Conservation (phyloP, 805 yeast genomes). For the Saccharomycopsis fodiens region DNA sequence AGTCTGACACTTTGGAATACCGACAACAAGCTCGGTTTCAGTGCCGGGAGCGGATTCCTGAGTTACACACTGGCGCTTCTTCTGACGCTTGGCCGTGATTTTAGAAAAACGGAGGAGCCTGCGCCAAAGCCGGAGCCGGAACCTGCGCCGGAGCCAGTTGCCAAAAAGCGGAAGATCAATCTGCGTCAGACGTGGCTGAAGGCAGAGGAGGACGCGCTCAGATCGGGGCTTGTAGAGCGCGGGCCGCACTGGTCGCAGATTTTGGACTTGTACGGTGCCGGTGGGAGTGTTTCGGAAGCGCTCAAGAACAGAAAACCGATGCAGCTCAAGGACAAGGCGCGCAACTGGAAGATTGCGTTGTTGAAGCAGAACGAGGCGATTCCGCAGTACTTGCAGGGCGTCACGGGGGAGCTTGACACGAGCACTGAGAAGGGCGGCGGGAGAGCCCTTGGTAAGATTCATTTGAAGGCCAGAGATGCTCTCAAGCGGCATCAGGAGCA, state of each 20-base stretch:
- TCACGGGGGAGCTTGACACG: slow-evolving; percentile 73
- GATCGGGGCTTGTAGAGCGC: slow-evolving; percentile 66
- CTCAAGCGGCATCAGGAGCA: too few relatives aligned
- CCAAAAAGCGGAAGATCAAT: slow-evolving; percentile 24
- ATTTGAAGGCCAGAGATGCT: not conserved
- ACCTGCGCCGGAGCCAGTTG: slow-evolving; percentile 4
- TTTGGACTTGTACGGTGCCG: slow-evolving; percentile 85
- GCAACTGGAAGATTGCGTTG: slow-evolving; percentile 89
- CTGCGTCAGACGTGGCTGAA: slow-evolving; percentile 75
- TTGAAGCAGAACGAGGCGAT: slow-evolving; percentile 67
- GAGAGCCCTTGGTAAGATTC: slow-evolving; percentile 1
- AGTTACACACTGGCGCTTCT: not conserved
- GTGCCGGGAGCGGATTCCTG: not conserved
- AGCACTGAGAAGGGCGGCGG: not conserved
- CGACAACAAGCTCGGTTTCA: not conserved
- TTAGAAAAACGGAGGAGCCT: not conserved
- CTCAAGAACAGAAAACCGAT: slow-evolving; percentile 84
- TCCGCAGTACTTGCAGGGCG: slow-evolving; percentile 73
- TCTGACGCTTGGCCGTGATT: not conserved
- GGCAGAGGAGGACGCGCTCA: slow-evolving; percentile 80
- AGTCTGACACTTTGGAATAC: slow-evolving; percentile 14
- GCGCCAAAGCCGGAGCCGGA: slow-evolving; percentile 8
- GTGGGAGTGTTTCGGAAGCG: slow-evolving; percentile 78
- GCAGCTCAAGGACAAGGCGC: slow-evolving; percentile 91
- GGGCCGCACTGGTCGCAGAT: slow-evolving; percentile 96